Evolutionary conservation across 768 basidiomycete genomes (phyloP).

Genomic region (Termitomyces sp.): DNA sequence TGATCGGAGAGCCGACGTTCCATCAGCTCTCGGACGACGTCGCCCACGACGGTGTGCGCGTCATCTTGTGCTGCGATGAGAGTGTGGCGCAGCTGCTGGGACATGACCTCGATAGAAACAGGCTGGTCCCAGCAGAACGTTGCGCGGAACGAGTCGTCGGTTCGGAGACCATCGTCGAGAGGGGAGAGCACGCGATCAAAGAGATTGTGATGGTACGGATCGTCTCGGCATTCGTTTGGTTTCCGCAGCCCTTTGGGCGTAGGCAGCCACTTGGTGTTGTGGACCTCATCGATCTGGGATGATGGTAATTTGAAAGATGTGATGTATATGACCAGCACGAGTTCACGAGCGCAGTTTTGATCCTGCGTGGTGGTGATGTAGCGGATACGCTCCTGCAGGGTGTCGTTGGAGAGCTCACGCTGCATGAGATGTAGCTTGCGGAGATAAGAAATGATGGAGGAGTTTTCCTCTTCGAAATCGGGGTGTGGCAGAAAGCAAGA

Average conservation of each 20-base stretch:
- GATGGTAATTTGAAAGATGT: conserved; percentile 8
- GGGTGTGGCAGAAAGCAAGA: conserved; percentile 11
- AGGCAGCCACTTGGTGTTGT: conserved; percentile 30
- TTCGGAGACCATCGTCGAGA: conserved; percentile 18
- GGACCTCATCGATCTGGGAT: conserved; percentile 2
- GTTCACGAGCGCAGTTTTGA: conserved; percentile 13
- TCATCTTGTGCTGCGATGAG: background rate
- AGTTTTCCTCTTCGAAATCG: background rate
- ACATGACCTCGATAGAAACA: conserved; percentile 23
- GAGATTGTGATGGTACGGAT: conserved; percentile 20
- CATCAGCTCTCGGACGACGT: conserved; percentile 27
- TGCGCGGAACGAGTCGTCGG: conserved; percentile 23
- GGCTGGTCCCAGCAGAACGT: conserved; percentile 36
- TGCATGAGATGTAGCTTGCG: conserved; percentile 24
- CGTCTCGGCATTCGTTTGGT: conserved; percentile 25
- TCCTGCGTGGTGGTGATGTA: conserved; percentile 17
- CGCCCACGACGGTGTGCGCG: conserved; percentile 9
- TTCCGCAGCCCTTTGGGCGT: conserved; percentile 28
- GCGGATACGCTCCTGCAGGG: conserved; percentile 31
- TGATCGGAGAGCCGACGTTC: conserved; percentile 14
- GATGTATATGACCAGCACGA: conserved; percentile 19
- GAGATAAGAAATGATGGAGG: conserved; percentile 14
- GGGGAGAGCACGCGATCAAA: conserved; percentile 36
- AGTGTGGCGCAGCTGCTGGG: conserved; percentile 24
- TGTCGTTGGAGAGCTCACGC: conserved; percentile 21